These are phyloP conservation scores for Scheffersomyces titani DNA, from an alignment of 1,139 yeast species.

Conservation along the genomic window DNA sequence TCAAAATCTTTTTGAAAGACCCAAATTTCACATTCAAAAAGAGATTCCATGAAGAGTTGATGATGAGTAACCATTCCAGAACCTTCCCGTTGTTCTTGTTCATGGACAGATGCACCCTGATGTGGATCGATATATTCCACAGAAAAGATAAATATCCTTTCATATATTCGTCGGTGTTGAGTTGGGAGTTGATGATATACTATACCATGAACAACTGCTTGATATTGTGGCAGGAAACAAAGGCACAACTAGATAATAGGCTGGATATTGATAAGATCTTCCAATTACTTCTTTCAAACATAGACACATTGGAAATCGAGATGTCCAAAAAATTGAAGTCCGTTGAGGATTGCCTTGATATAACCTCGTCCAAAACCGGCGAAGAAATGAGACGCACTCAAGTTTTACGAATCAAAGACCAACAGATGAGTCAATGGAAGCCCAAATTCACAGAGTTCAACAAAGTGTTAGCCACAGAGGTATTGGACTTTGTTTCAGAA, in stretches of 20 bases:
- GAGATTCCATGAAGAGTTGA: slow-evolving; percentile 57
- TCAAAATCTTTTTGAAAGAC: slow-evolving; percentile 53
- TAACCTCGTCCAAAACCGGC: slow-evolving; percentile 45
- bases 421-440: slow-evolving; percentile 35
- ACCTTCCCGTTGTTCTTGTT: slow-evolving; percentile 46
- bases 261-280: slow-evolving; percentile 54
- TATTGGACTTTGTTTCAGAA: slow-evolving; percentile 73
- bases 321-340: slow-evolving; percentile 22
- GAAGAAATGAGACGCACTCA: slow-evolving; percentile 59
- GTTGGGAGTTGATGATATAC: slow-evolving; percentile 59
- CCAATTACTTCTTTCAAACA: slow-evolving; percentile 36
- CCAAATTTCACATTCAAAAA: slow-evolving; percentile 61
- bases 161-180: slow-evolving; percentile 47
- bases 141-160: slow-evolving; percentile 32
- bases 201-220: slow-evolving; percentile 58
- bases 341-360: slow-evolving; percentile 47
- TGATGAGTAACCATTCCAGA: slow-evolving; percentile 46
- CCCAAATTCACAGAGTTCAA: slow-evolving; percentile 49
- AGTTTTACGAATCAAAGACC: slow-evolving; percentile 42
- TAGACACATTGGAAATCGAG: slow-evolving; percentile 32
- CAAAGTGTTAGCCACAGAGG: slow-evolving; percentile 55
- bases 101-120: slow-evolving; percentile 34
- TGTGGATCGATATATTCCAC: slow-evolving; percentile 45
- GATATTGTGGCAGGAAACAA: slow-evolving; percentile 68
- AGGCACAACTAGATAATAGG: slow-evolving; percentile 46